phyloP scores from a whole-genome alignment of 176 grass and related monocot genomes.

The Triticum timopheevii region DNA sequence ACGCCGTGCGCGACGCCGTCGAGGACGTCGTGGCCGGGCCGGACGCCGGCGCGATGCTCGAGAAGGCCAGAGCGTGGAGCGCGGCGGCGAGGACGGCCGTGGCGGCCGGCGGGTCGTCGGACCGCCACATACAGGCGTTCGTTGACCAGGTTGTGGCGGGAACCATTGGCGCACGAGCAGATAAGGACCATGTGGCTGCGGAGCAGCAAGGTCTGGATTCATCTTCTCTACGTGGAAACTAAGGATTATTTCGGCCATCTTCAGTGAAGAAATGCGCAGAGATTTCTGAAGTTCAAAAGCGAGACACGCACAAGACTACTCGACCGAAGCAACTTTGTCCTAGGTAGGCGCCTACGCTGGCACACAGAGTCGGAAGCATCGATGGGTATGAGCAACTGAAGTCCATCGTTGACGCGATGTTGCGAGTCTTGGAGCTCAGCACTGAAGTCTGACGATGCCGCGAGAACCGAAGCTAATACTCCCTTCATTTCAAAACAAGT shows the following conservation, averaged over 20 bases:
- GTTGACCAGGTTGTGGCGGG: slow-evolving; percentile 53
- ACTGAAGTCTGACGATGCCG: not conserved
- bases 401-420: not conserved
- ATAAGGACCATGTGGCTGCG: not conserved
- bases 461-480: not conserved
- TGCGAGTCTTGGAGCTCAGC: not conserved
- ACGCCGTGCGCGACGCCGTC: slow-evolving; percentile 43
- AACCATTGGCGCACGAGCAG: not conserved
- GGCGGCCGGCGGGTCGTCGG: slow-evolving; percentile 59
- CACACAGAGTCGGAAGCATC: not conserved
- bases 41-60: slow-evolving; percentile 20
- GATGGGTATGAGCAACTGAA: not conserved
- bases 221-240: not conserved
- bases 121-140: slow-evolving; percentile 52
- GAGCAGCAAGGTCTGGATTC: not conserved
- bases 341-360: too few relatives aligned
- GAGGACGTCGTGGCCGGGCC: slow-evolving; percentile 44
- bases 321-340: not conserved
- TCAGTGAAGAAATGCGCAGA: not conserved
- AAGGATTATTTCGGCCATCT: not conserved
- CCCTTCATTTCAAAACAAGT: too few relatives aligned
- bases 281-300: not conserved
- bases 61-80: slow-evolving; percentile 49
- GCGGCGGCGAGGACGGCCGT: slow-evolving; percentile 36
- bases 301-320: not conserved